A percentile compares a stretch with the other conserved stretches of the same genome.
Evolutionary conservation across 2,329 filamentous ascomycete genomes (phyloP).

Genomic region (Colletotrichum acutatum): DNA sequence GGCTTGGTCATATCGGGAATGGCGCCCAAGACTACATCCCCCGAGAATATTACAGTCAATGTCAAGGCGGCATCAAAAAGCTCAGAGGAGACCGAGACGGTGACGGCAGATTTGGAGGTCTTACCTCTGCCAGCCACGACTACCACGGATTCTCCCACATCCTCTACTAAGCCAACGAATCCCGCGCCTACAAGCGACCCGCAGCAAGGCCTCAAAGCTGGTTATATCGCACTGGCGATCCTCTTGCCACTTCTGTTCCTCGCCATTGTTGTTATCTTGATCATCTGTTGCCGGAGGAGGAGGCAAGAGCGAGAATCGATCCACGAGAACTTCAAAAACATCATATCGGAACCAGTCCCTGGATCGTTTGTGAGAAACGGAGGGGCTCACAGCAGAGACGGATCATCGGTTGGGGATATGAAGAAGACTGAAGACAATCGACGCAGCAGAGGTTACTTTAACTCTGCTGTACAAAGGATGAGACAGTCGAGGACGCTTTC

Average conservation of each 20-base stretch:
- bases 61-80: slow-evolving; percentile 47
- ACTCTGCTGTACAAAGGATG: slow-evolving; percentile 29
- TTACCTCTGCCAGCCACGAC: slow-evolving; percentile 41
- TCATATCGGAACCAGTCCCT: slow-evolving; percentile 46
- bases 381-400: slow-evolving; percentile 29
- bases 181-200: slow-evolving; percentile 34
- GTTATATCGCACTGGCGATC: slow-evolving; percentile 33
- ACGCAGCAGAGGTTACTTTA: slow-evolving; percentile 31
- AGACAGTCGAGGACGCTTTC: slow-evolving; percentile 33
- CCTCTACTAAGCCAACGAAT: slow-evolving; percentile 39
- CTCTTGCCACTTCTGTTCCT: slow-evolving; percentile 30
- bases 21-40: slow-evolving; percentile 48
- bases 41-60: slow-evolving; percentile 40
- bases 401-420: slow-evolving; percentile 35
- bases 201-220: slow-evolving; percentile 14
- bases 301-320: slow-evolving; percentile 30
- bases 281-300: slow-evolving; percentile 44
- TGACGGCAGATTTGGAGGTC: slow-evolving; percentile 50
- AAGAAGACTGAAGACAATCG: slow-evolving; percentile 37
- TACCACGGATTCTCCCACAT: slow-evolving; percentile 38
- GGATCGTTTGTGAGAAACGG: slow-evolving; percentile 42
- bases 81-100: slow-evolving; percentile 48
- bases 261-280: slow-evolving; percentile 30
- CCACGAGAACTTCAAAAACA: slow-evolving; percentile 36
- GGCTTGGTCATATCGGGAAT: slow-evolving; percentile 52